Base-by-base conservation (phyloP, 805 yeast genomes). In the Candida manassasensis region DNA sequence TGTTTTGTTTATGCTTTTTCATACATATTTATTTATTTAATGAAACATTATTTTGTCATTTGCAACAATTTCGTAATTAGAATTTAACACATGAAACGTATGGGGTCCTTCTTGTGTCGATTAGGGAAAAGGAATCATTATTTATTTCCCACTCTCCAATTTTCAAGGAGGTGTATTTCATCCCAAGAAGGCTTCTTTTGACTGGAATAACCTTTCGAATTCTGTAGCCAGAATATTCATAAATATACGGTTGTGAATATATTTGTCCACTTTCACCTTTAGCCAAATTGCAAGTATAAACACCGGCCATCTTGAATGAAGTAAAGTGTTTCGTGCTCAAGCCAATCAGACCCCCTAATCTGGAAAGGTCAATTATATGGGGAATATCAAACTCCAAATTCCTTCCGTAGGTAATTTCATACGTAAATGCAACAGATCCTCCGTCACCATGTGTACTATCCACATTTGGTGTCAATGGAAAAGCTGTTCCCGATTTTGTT, bases 21-120 rank as follows among this genome's bases (percentile, higher is more conserved):
- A 21, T 24, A 19, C 13, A 30, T 30, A 30, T 30, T 30, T 30
- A 30, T 30, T 30, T 30, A 30, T 30, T 24, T 30, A 30, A 30
- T 30, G 33, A 30, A 30, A 21, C 33, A 5, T 13, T 21, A 29
- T 12, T 13, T 30, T 30, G 33, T 30, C 33, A 30, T 30, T 30
- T 19, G 9, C 12, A 24, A 24, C 6, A 5, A 24, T 6, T 14
- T 21, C 27, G 12, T 11, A 8, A 6, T 24, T 24, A 24, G 12
- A 14, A 7, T 24, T 21, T 15, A 5, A 30, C 6, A 30, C 33
- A 30, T 13, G 21, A 12, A 6, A 30, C 8, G 21, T 19, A 13
- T 19, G 33, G 33, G 11, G 25, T 12, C 18, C 7, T 19, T 12
- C 15, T 19, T 4, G 15, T 30, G n/a, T 30, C 21, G 4, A 19